phyloP scores from a whole-genome alignment of 2,329 filamentous ascomycete species.

The Calonectria multiphialidica region DNA sequence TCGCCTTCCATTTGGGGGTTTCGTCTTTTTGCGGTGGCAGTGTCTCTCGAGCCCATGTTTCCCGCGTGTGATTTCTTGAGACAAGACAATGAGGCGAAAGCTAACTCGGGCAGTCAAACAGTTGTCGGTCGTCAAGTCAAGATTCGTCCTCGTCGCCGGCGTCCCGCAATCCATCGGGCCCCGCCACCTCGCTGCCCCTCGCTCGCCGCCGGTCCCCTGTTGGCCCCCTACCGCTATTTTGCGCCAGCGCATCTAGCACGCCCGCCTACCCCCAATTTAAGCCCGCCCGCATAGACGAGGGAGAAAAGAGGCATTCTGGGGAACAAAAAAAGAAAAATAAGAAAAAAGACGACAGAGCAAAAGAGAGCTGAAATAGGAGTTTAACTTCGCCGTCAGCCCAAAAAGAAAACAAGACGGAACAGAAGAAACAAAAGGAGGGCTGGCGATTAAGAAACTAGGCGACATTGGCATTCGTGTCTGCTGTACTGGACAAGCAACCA shows the following conservation, averaged over 20 bases:
- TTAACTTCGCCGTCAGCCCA: neutral
- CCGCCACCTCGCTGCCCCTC: conserved; percentile 11
- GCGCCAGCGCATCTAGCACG: conserved; percentile 7
- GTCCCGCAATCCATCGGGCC: conserved; percentile 12
- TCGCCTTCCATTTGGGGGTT: neutral
- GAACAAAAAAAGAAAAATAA: neutral
- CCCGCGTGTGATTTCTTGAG: neutral
- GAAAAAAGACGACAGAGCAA: neutral
- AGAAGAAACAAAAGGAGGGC: neutral
- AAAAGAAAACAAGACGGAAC: neutral
- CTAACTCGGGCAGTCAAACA: neutral
- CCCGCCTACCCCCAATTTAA: neutral
- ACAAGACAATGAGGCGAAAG: neutral
- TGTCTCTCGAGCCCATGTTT: neutral
- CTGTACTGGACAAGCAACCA: neutral
- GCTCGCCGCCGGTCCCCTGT: conserved; percentile 1
- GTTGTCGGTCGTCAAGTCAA: conserved; percentile 6
- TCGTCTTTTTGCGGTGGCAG: neutral
- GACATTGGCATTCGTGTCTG: neutral
- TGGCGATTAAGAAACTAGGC: neutral
- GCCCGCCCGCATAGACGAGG: neutral
- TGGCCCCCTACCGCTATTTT: conserved; percentile 14
- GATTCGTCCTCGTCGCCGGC: neutral
- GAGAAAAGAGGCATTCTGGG: neutral
- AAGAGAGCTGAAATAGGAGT: neutral